Conservation (phyloP, 2,329 filamentous ascomycete species). For the Fusarium nurragi region DNA sequence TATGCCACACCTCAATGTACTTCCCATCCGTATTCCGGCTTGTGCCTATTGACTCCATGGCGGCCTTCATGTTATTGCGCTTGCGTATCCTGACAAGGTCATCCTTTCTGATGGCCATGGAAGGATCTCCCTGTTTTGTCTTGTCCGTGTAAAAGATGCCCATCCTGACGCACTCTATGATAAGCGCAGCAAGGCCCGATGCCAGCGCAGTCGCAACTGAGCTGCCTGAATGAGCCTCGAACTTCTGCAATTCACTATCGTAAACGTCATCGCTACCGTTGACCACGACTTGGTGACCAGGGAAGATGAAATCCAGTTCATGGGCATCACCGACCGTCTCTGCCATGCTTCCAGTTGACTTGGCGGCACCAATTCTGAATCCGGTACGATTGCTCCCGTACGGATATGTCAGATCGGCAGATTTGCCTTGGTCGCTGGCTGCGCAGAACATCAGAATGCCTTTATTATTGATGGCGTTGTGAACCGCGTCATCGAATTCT, state of each 20-base stretch:
- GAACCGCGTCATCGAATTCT: background rate
- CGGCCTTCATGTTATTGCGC: background rate
- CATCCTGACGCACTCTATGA: background rate
- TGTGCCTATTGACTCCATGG: background rate
- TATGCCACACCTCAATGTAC: conserved; percentile 3
- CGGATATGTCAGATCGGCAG: conserved; percentile 5
- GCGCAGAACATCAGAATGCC: background rate
- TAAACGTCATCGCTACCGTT: background rate
- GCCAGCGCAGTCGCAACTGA: conserved; percentile 8
- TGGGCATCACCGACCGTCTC: conserved; percentile 7
- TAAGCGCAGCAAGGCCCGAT: conserved; percentile 1
- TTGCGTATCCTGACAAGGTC: background rate
- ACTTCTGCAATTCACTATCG: background rate
- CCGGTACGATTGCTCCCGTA: conserved; percentile 5
- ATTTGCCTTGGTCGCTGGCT: conserved; percentile 3
- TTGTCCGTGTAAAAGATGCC: conserved; percentile 6
- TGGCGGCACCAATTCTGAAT: conserved; percentile 22
- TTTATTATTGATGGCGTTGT: background rate
- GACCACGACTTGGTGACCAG: background rate
- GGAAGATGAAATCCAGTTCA: background rate
- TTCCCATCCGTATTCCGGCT: conserved; percentile 8
- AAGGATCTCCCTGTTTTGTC: background rate
- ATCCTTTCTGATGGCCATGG: background rate
- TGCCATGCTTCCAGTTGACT: conserved; percentile 4
- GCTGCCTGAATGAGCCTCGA: conserved; percentile 4